A percentile compares a stretch with the other conserved stretches of the same genome.
Conservation (phyloP, 208 protist species). For the Herpetomonas samuelpessoai region DNA sequence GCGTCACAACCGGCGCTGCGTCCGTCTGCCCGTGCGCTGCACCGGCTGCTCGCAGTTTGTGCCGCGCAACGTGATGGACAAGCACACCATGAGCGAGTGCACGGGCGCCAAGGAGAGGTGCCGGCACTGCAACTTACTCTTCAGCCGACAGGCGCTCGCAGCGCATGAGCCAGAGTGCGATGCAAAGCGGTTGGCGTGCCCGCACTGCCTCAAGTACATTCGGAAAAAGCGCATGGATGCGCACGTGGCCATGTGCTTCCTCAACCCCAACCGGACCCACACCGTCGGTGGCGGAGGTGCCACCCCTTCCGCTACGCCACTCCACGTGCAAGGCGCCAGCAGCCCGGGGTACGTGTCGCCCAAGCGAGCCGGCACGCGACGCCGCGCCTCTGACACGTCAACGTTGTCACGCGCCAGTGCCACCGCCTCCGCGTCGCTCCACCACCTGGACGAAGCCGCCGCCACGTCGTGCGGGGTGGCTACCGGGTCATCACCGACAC, state of each 20-base stretch:
- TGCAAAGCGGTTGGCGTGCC: slow-evolving; percentile 57
- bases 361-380: no score
- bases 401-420: no score
- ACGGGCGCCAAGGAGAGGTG: slow-evolving; percentile 55
- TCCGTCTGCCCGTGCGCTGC: slow-evolving; percentile 58
- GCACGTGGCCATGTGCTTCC: slow-evolving; percentile 38
- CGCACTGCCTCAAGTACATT: slow-evolving; percentile 57
- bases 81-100: slow-evolving; percentile 61
- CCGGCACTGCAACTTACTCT: slow-evolving; percentile 50
- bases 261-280: slow-evolving; percentile 42
- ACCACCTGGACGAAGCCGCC: no score
- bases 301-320: no score
- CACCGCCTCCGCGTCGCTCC: no score
- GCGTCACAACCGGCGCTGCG: slow-evolving; percentile 57
- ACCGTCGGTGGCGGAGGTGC: no score
- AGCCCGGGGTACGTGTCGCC: no score
- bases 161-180: slow-evolving; percentile 66
- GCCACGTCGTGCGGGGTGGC: no score
- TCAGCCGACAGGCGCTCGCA: slow-evolving; percentile 38
- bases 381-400: no score
- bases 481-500: no score
- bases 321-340: no score
- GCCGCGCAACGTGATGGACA: slow-evolving; percentile 45
- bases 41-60: slow-evolving; percentile 44
- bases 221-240: slow-evolving; percentile 34